Base-by-base conservation (phyloP, 768 basidiomycete genomes). In the Pleurotus ostreatus region DNA sequence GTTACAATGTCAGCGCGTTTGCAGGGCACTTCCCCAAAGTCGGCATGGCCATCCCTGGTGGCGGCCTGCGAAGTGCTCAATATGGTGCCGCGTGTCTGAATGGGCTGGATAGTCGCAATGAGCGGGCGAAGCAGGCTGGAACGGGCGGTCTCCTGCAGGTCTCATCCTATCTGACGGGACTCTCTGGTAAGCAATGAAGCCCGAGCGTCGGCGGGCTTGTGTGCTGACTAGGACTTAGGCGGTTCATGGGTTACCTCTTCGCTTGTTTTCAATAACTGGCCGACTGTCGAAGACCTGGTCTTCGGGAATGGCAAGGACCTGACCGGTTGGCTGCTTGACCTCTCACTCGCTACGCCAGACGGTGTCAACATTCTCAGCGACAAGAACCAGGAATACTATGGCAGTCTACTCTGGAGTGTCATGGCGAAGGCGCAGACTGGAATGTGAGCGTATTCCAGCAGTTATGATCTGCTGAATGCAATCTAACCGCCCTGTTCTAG, bases 221-320 rank as follows among this genome's bases (percentile, higher is more conserved):
- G 18, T 7, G 3, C n/a, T 11, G 12, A 15, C 4, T 34, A 54
- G 34, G 47, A 2, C 34, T 4, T 49, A 84, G 84, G 84, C 18
- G 87, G 88, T 2, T 83, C 86, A 1, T 89, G 86, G 86, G 65
- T 86, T 7, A 79, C 81, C 0, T 79, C 80, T 1, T 91, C 87
- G 0, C 69, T 91, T 57, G 65, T 76, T 20, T 75, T 84, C 65
- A 88, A 88, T 60, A 74, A 86, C 62, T 86, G 84, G 72, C 85
- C 86, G 1, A 74, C 63, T 2, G 70, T 82, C 9, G 67, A 74
- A 3, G 76, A 86, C 16, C 69, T 90, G 51, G 82, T 89, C 1
- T 78, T 80, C 46, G 89, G 88, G 2, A 74, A 82, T 66, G 73
- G 74, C 5, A 57, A 63, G 5, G 64, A 70, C 16, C 70, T 81